phyloP scores from a whole-genome alignment of 2,329 filamentous ascomycete genomes.

The Phaeosphaeriaceae sp. region DNA sequence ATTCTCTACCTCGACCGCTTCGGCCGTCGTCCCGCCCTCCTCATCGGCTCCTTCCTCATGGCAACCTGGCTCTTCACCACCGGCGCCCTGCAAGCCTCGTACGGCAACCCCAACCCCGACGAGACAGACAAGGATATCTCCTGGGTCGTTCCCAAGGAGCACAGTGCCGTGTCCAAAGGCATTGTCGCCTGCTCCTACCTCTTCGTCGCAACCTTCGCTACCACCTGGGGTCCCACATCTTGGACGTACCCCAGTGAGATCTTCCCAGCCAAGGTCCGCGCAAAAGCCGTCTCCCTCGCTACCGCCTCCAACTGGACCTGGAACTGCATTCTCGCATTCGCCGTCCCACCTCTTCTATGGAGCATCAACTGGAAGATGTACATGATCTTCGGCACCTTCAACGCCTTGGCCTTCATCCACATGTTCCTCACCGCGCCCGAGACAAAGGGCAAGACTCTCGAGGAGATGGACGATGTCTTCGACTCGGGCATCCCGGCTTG shows the following conservation, averaged over 20 bases:
- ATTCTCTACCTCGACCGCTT: constrained; percentile 68
- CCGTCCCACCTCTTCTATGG: constrained; percentile 51
- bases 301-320: constrained; percentile 51
- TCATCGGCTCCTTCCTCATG: constrained; percentile 66
- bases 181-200: constrained; percentile 56
- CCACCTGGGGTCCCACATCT: constrained; percentile 49
- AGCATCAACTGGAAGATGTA: constrained; percentile 55
- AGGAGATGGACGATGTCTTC: constrained; percentile 53
- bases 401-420: constrained; percentile 47
- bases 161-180: constrained; percentile 63
- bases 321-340: constrained; percentile 52
- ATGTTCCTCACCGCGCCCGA: constrained; percentile 51
- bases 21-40: constrained; percentile 65
- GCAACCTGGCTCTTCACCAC: constrained; percentile 67
- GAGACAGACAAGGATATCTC: constrained; percentile 55
- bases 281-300: constrained; percentile 50
- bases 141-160: constrained; percentile 65
- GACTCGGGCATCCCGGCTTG: constrained; percentile 47
- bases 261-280: constrained; percentile 50
- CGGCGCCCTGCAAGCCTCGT: constrained; percentile 66
- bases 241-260: constrained; percentile 52
- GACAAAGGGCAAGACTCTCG: constrained; percentile 51
- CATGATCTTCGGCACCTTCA: constrained; percentile 50
- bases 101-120: constrained; percentile 55
- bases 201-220: constrained; percentile 54